phyloP scores from a whole-genome alignment of 2,329 filamentous ascomycete species.

The Penicillium brevicompactum region DNA sequence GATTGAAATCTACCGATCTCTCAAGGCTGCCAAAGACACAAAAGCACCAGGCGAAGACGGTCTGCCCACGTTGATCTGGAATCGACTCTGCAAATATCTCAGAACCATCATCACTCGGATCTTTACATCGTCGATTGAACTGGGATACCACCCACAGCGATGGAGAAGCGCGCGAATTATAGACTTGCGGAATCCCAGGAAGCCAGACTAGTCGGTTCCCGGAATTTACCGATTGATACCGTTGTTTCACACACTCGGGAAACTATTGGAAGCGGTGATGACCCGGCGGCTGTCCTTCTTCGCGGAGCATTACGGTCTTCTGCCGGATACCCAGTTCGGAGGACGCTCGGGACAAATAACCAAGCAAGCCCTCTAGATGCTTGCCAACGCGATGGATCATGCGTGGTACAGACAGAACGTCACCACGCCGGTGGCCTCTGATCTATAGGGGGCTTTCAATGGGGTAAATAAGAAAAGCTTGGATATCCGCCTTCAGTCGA shows the following conservation, averaged over 20 bases:
- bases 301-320: slow-evolving; percentile 7
- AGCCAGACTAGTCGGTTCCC: slow-evolving; percentile 25
- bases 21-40: slow-evolving; percentile 14
- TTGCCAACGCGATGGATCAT: slow-evolving; percentile 7
- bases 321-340: slow-evolving; percentile 15
- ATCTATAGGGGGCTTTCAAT: slow-evolving; percentile 11
- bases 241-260: slow-evolving; percentile 25
- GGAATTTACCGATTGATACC: slow-evolving; percentile 29
- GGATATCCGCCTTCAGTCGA: slow-evolving; percentile 4
- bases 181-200: slow-evolving; percentile 26
- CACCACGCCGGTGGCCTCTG: neutral
- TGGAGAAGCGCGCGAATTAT: slow-evolving; percentile 22
- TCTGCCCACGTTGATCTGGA: slow-evolving; percentile 21
- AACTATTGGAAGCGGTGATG: slow-evolving; percentile 21
- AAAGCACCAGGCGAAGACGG: slow-evolving; percentile 22
- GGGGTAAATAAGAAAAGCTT: slow-evolving; percentile 8
- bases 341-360: slow-evolving; percentile 13
- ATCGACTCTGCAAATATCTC: slow-evolving; percentile 1
- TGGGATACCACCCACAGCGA: slow-evolving; percentile 20
- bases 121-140: slow-evolving; percentile 2
- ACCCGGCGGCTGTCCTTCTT: slow-evolving; percentile 13
- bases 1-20: neutral
- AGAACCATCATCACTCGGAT: neutral
- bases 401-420: neutral
- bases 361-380: slow-evolving; percentile 12